These are phyloP conservation scores for Acacia acuminata DNA, from an alignment of 306 rosid genomes.

Conservation along the genomic window DNA sequence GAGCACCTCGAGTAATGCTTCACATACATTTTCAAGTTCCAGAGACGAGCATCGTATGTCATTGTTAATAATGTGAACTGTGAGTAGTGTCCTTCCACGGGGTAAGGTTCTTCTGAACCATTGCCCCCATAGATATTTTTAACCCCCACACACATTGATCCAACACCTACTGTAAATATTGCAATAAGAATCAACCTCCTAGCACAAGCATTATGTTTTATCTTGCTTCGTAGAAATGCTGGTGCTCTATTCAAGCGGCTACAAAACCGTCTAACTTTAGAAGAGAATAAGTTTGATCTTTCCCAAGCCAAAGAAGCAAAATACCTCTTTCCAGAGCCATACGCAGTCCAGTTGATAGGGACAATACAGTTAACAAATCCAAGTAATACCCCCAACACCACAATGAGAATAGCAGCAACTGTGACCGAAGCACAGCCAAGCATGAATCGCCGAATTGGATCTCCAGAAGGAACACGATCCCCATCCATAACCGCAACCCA, in stretches of 20 bases:
- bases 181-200: conserved; percentile 77
- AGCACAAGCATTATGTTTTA: conserved; percentile 70
- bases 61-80: conserved; percentile 92
- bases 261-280: conserved; percentile 75
- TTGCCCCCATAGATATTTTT: conserved; percentile 83
- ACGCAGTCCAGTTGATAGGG: conserved; percentile 77
- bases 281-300: conserved; percentile 58
- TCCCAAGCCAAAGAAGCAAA: conserved; percentile 63
- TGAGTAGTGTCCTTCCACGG: conserved; percentile 68
- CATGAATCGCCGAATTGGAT: conserved; percentile 61
- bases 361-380: conserved; percentile 87
- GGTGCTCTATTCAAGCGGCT: conserved; percentile 81
- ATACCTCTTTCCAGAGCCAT: conserved; percentile 63
- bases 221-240: conserved; percentile 63
- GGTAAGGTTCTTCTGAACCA: conserved; percentile 90
- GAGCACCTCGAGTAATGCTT: conserved; percentile 95
- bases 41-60: conserved; percentile 96
- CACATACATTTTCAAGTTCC: conserved; percentile 93
- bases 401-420: conserved; percentile 63
- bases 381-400: conserved; percentile 69
- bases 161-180: conserved; percentile 64
- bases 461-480: conserved; percentile 96
- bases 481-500: conserved; percentile 99
- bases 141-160: conserved; percentile 74
- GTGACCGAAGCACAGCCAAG: conserved; percentile 77